Base-by-base conservation (phyloP, 2,329 filamentous ascomycete species). In the Ophiostoma fasciatum region DNA sequence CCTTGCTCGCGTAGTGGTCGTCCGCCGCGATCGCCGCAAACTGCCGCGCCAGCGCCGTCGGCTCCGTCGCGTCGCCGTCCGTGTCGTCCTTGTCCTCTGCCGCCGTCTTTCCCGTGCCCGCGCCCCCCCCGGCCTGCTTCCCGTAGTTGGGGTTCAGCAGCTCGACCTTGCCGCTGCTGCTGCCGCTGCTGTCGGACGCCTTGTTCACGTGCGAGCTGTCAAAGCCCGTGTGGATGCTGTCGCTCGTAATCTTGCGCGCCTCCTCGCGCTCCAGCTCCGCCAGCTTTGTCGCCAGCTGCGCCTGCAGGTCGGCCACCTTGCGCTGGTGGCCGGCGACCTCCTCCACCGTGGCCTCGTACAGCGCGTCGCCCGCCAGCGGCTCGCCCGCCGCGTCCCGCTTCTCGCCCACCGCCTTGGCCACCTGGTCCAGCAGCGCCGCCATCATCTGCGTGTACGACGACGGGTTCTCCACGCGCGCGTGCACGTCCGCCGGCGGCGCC, bases 361-460 rank as follows among this genome's bases (percentile, higher is more conserved):
- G 63, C 46, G 78, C 71, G 15, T 71, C 66, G 26, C 38, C 37
- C 23, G 40, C 40, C n/a, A n/a, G n/a, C n/a, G n/a, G n/a, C n/a
- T n/a, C n/a, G n/a, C n/a, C n/a, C 0, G 15, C 29, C 14, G 28
- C 12, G 4, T 71, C 63, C 42, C 78, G 74, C 57, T 80, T 80
- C 52, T 85, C 81, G 38, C 87, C 82, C 25, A 94, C 66, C 34
- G 82, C 75, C 58, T 73, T 68, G 50, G 94, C 94, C 28, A 96
- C 85, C 57, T 93, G 82, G 50, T 98, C 90, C 15, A 96, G 71
- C 49, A 98, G 59, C n/a, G 78, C 75, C n/a, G 82, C 82, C 80
- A 98, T 87, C 90, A 98, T 98, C 64, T 92, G 84, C 27, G 84
- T 90, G 53, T 94, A 98, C 12, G 78, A 80, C 1, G 82, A 83